These are phyloP conservation scores for Aeschynomene evenia DNA, from an alignment of 306 rosid genomes.

Conservation along the genomic window DNA sequence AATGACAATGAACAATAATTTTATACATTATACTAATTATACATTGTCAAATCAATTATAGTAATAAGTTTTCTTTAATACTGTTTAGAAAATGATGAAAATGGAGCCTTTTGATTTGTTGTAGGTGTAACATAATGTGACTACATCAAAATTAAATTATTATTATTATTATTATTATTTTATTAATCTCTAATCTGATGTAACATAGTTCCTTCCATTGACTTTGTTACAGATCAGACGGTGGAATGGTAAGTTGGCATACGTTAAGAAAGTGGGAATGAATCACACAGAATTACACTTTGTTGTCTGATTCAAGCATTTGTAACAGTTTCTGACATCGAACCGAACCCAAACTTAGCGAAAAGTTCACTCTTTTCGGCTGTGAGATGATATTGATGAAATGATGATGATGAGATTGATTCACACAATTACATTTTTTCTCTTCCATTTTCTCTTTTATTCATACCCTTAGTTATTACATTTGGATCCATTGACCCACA, in stretches of 20 bases:
- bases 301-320: neutral
- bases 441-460: conserved; percentile 30
- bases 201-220: neutral
- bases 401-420: too few relatives aligned
- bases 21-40: too few relatives aligned
- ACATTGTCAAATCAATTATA: too few relatives aligned
- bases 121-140: too few relatives aligned
- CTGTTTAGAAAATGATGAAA: too few relatives aligned
- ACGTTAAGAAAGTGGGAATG: conserved; percentile 11
- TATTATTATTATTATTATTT: too few relatives aligned
- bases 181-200: neutral
- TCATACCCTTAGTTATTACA: conserved; percentile 12
- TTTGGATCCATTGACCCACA: conserved; percentile 60
- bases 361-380: conserved; percentile 23
- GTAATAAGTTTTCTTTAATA: too few relatives aligned
- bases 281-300: neutral
- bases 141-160: too few relatives aligned
- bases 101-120: too few relatives aligned
- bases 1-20: too few relatives aligned
- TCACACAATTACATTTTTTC: conserved; percentile 31
- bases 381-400: neutral
- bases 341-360: conserved; percentile 2
- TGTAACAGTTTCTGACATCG: conserved; percentile 21
- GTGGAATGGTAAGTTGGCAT: neutral
- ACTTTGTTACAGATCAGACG: neutral